Base-by-base conservation (phyloP, 257 asterid genomes). In the Thymus quinquecostatus region DNA sequence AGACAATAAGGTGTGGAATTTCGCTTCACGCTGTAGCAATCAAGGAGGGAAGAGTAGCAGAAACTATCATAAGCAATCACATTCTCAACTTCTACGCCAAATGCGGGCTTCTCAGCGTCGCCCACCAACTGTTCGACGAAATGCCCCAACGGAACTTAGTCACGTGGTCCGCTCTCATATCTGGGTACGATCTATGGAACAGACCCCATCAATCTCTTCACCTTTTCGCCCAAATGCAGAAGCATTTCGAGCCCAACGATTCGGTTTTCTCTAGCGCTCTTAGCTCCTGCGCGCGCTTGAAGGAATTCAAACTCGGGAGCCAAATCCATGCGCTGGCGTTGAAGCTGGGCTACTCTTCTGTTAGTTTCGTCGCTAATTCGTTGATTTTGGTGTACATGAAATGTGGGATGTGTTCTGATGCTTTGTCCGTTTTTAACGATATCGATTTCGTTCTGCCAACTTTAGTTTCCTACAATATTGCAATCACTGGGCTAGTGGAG, bases 131-230 rank as follows among this genome's bases (percentile, higher is more conserved):
- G 85, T 89, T 89, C 63, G 84, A 82, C 27, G 87, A 91, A 74
- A 89, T 87, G 95, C 44, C 82, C 14, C 70, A 79, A 1, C 80
- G 82, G 78, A 91, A 87, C 64, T 60, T 86, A 55, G 84, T 91
- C 11, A 77, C 95, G 6, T 89, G 95, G 96, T 87, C 97, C 10
- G 81, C 89, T 59, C 74, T 91, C 81, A 82, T 91, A 40, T 86
- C 97, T 29, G 94, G 97, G 38, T 88, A 81, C 51, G 85, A 80
- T 68, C 97, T 83, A 66, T 69, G 79, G 6, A 75, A 78, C 27
- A 78, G 69, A 58, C 84, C 85, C 74, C 67, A 64, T 47, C 72
- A 59, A 70, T 85, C 96, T 14, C 57, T 87, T 74, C 54, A 55
- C 13, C 77, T 86, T 66, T 91, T 84, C 65, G 5, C 53, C 4